Percentiles rank a stretch among this genome's conserved stretches.
phyloP scores from a whole-genome alignment of 208 protist genomes.

The Trypanosoma avium region DNA sequence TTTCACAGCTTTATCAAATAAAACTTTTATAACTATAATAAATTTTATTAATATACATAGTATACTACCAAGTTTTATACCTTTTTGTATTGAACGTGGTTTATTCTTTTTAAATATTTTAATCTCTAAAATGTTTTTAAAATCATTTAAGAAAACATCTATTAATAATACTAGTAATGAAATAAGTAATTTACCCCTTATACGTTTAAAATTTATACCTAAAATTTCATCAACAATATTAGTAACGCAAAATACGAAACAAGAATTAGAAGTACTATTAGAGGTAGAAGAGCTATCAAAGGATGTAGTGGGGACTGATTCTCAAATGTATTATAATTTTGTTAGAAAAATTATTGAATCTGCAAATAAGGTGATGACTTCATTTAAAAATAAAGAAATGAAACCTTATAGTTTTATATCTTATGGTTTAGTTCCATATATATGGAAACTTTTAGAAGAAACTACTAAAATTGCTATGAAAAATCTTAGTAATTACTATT shows the following conservation, averaged over 20 bases:
- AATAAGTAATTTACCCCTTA: conserved; percentile 8
- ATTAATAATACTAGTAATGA: not conserved
- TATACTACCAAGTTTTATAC: not conserved
- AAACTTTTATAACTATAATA: conserved; percentile 6
- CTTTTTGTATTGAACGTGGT: conserved; percentile 19
- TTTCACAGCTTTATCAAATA: not conserved
- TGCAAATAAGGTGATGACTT: not conserved
- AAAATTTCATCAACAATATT: too few relatives aligned
- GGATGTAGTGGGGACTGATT: not conserved
- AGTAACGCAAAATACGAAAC: not conserved
- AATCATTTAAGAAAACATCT: too few relatives aligned
- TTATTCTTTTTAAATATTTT: conserved; percentile 26
- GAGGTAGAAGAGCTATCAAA: not conserved
- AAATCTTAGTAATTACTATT: not conserved
- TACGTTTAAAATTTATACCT: conserved; percentile 6
- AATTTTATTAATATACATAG: not conserved
- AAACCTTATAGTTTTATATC: not conserved
- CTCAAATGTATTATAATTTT: conserved; percentile 2
- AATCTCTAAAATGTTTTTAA: too few relatives aligned
- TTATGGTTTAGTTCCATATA: conserved; percentile 2
- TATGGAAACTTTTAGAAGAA: conserved; percentile 16
- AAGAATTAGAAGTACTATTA: not conserved
- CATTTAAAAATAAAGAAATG: too few relatives aligned
- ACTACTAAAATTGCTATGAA: not conserved
- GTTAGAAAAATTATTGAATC: not conserved